Conservation (phyloP, 345 rosid genomes). For the Lumnitzera racemosa region DNA sequence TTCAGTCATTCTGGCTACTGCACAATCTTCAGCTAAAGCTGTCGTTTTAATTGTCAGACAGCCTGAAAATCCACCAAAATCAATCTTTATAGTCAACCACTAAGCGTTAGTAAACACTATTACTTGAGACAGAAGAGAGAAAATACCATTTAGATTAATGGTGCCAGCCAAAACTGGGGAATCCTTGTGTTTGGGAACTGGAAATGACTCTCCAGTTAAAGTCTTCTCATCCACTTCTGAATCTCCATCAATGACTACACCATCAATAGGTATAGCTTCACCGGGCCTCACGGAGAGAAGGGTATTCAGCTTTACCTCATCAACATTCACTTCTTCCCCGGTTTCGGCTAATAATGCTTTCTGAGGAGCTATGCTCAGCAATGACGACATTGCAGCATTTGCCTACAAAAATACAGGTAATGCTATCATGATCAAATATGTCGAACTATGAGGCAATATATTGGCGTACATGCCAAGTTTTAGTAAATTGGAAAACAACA, state of each 20-base stretch:
- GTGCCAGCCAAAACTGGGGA: slow-evolving; percentile 91
- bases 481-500: not conserved
- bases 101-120: too few species aligned
- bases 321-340: slow-evolving; percentile 69
- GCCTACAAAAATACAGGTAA: slow-evolving; percentile 40
- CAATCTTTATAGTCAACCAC: too few species aligned
- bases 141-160: slow-evolving; percentile 67
- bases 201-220: slow-evolving; percentile 82
- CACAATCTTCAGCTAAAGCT: slow-evolving; percentile 75
- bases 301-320: slow-evolving; percentile 64
- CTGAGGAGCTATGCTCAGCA: slow-evolving; percentile 78
- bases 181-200: slow-evolving; percentile 62
- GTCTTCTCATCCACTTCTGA: slow-evolving; percentile 93
- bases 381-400: slow-evolving; percentile 65
- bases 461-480: too few species aligned
- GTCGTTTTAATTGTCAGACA: slow-evolving; percentile 69
- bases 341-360: slow-evolving; percentile 76
- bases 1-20: slow-evolving; percentile 79
- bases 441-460: too few species aligned
- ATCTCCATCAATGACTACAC: slow-evolving; percentile 72
- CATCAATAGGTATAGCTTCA: slow-evolving; percentile 85
- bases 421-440: not conserved
- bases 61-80: slow-evolving; percentile 26
- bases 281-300: slow-evolving; percentile 76
- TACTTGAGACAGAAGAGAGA: not conserved